Percentiles rank a stretch among this genome's conserved stretches.
phyloP scores from a whole-genome alignment of 306 rosid species.

The Bauhinia variegata region DNA sequence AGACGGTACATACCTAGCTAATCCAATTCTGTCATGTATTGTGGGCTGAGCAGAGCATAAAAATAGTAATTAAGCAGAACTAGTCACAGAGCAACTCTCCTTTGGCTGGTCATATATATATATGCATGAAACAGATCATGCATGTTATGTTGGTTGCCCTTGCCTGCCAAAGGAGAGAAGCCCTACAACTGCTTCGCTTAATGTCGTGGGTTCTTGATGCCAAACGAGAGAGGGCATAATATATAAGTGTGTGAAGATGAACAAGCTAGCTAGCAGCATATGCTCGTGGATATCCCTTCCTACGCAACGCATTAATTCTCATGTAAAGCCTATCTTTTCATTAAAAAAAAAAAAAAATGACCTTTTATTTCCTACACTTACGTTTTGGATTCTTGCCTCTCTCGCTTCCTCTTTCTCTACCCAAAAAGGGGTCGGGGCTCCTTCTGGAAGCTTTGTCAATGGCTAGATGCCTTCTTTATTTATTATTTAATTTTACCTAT shows the following conservation, averaged over 20 bases:
- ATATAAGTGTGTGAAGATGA: too few species aligned
- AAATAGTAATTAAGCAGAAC: conserved; percentile 41
- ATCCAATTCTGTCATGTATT: too few species aligned
- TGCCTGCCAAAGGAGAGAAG: conserved; percentile 55
- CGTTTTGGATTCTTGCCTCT: conserved; percentile 34
- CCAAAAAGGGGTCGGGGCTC: background rate
- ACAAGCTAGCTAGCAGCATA: too few species aligned
- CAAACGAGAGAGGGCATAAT: background rate
- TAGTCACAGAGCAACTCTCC: conserved; percentile 64
- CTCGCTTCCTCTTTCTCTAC: conserved; percentile 28
- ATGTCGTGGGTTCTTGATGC: background rate
- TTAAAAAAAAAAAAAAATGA: conserved; percentile 5
- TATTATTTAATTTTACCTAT: background rate
- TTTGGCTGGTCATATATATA: conserved; percentile 53
- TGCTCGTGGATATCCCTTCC: too few species aligned
- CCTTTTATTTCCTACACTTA: conserved; percentile 17
- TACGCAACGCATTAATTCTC: too few species aligned
- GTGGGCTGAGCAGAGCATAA: background rate
- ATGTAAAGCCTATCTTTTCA: conserved; percentile 3
- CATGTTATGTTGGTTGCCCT: too few species aligned
- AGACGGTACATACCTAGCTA: too few species aligned
- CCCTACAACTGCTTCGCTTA: conserved; percentile 54
- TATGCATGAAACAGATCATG: background rate
- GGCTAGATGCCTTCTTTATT: conserved; percentile 48
- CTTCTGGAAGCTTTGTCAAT: background rate